phyloP scores from a whole-genome alignment of 768 basidiomycete species.

The Boletus eberwhitei region DNA sequence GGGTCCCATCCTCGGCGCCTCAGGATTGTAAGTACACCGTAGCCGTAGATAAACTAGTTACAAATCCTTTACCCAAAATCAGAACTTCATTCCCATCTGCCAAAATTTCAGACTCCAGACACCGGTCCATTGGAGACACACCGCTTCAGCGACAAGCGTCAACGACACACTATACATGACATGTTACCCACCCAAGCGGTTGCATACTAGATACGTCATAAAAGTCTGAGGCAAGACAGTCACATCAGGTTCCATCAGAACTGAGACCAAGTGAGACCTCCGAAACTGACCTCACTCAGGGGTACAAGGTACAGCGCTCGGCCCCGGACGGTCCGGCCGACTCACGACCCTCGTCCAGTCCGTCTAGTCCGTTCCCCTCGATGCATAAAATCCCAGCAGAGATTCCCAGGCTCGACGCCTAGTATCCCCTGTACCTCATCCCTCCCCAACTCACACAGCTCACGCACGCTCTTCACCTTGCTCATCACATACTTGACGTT shows the following conservation, averaged over 20 bases:
- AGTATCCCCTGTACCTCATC: constrained; percentile 67
- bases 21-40: too few species aligned
- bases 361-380: constrained; percentile 45
- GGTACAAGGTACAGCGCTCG: not conserved
- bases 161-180: not conserved
- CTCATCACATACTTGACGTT: constrained; percentile 83
- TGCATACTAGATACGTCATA: not conserved
- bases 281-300: not conserved
- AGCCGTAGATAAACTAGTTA: too few species aligned
- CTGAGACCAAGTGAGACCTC: not conserved
- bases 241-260: not conserved
- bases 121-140: too few species aligned
- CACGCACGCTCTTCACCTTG: constrained; percentile 72
- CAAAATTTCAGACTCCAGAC: too few species aligned
- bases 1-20: too few species aligned
- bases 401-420: constrained; percentile 77
- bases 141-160: not conserved
- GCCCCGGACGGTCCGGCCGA: not conserved
- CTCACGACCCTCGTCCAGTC: not conserved
- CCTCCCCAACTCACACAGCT: constrained; percentile 64
- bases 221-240: not conserved
- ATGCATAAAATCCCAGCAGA: constrained; percentile 81
- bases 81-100: too few species aligned
- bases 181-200: not conserved
- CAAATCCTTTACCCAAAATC: too few species aligned